Base-by-base conservation (phyloP, 768 basidiomycete genomes). In the Lyophyllum shimeji region DNA sequence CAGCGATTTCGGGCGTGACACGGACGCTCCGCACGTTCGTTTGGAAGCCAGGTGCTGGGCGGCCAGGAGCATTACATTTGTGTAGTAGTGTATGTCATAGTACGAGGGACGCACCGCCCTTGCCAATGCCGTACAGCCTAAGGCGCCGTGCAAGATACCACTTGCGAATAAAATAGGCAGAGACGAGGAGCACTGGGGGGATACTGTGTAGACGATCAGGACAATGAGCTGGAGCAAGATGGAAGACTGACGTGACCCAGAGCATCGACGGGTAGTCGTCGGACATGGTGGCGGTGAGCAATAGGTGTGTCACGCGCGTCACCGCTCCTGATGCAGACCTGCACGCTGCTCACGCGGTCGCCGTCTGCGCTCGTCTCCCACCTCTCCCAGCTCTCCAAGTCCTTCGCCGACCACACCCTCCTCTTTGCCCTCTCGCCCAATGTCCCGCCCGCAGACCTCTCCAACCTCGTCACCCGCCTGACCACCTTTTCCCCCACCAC, bases 1-100 rank as follows among this genome's bases (percentile, higher is more conserved):
- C 80, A 21, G 80, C 81, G 40, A 83, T 79, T 62, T 82, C 82
- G 3, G 82, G 81, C 1, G 82, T 80, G 50, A 83, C 73, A 21
- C 77, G 79, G 21, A 83, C 70, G 34, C 70, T 70, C 37, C 72
- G 71, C 39, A 83, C 81, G 51, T 74, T 77, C 0, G 82, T 83
- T 64, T 82, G 81, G 65, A 83, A 83, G 7, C 82, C 82, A 2
- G 77, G 76, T 1, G 82, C 81, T 82, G 29, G 18, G 37, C 39
- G 20, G 31, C 15, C 34, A 37, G 3, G 34, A 37, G 29, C 15
- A 49, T 20, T 56, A 23, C 27, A 24, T 23, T 43, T 7, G 42
- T 46, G 21, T 23, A 27, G 37, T 7, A 34, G 5, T 24, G 18
- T 24, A 31, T n/a, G n/a, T n/a, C n/a, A n/a, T n/a, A n/a, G n/a